Evolutionary conservation across 2,329 filamentous ascomycete species (phyloP).

Genomic region (Grosmannia penicillata): DNA sequence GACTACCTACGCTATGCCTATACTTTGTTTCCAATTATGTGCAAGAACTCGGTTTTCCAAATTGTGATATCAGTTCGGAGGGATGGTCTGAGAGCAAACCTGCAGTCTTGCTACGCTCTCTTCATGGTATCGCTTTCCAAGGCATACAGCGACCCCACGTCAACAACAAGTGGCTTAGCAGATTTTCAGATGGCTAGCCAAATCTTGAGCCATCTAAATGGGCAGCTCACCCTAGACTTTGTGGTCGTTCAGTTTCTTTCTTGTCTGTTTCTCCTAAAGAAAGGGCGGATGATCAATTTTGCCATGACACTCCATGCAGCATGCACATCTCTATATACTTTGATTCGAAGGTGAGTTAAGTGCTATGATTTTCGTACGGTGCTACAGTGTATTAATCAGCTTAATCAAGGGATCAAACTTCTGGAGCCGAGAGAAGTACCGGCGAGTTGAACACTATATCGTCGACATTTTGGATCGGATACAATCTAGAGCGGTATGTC

Average conservation of each 20-base stretch:
- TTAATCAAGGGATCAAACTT: neutral
- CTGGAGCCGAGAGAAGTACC: neutral
- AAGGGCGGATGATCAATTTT: slow-evolving; percentile 2
- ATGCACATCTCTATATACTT: neutral
- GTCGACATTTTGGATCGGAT: neutral
- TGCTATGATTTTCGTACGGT: neutral
- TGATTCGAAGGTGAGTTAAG: neutral
- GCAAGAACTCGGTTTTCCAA: neutral
- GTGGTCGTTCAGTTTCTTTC: neutral
- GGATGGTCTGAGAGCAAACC: neutral
- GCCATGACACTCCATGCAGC: neutral
- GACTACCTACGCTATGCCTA: neutral
- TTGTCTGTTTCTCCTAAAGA: neutral
- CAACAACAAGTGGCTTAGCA: neutral
- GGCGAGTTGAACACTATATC: neutral
- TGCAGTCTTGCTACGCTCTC: slow-evolving; percentile 1
- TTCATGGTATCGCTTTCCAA: neutral
- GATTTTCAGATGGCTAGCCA: slow-evolving; percentile 1
- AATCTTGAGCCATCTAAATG: neutral
- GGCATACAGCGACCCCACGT: neutral
- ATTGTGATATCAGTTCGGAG: neutral
- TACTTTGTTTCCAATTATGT: neutral
- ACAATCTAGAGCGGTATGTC: neutral
- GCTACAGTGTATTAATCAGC: neutral
- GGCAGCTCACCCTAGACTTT: neutral